Evolutionary conservation across 169 alveolate species (phyloP).

Genomic region (Plasmodium coatneyi): DNA sequence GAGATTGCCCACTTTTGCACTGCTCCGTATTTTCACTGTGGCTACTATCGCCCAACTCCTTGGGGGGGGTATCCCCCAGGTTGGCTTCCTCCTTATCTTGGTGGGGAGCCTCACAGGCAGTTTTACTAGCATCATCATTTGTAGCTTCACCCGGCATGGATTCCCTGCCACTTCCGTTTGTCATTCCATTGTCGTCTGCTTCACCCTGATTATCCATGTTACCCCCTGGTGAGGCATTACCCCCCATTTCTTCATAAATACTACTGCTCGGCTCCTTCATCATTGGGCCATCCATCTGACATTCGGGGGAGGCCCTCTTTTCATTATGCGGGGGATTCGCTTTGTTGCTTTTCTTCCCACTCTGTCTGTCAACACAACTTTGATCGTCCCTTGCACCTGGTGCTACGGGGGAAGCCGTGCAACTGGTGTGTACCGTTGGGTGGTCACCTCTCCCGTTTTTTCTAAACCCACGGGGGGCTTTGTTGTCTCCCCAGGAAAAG

Average conservation of each 20-base stretch:
- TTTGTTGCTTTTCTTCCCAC: neutral
- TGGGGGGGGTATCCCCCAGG: neutral
- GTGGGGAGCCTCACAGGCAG: neutral
- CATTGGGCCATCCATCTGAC: neutral
- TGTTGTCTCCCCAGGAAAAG: neutral
- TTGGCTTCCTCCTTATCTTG: neutral
- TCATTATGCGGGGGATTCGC: neutral
- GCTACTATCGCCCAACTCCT: neutral
- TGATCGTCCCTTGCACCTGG: neutral
- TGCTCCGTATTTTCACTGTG: neutral
- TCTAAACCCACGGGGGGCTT: neutral
- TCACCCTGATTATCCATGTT: neutral
- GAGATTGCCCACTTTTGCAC: neutral
- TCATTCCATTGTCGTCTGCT: neutral
- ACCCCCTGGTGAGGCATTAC: neutral
- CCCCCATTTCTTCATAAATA: neutral
- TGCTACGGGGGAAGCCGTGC: neutral
- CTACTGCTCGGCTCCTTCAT: neutral
- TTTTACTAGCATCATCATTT: neutral
- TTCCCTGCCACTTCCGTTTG: neutral
- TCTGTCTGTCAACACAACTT: neutral
- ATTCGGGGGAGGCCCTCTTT: conserved; percentile 1
- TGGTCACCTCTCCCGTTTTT: neutral
- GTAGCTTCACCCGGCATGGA: neutral
- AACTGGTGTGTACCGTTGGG: neutral